Evolutionary conservation across 2,329 filamentous ascomycete species (phyloP), one percentile per base, ranked within the genome.

Genomic region (Aphanocladium album): DNA sequence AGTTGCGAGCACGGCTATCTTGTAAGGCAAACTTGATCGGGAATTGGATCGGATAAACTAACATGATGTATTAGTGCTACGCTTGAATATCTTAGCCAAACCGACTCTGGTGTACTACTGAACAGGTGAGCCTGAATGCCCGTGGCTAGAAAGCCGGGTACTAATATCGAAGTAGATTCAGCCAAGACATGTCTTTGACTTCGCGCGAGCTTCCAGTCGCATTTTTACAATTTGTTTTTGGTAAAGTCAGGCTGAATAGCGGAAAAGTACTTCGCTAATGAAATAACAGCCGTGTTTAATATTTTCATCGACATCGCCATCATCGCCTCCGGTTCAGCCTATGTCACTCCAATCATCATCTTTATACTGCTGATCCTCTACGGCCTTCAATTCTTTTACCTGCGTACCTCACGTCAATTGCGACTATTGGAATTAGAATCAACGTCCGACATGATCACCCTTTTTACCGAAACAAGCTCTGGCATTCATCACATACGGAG

Each of bases 351-450:
- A 11, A 39, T 39, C 9, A 39, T 39, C 9, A 4, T 39, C 16
- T 4, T 39, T 11, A 39, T 39, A 14, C 11, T 39, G 3, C 11
- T 17, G 4, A 8, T 39, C 7, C 41, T 68, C 3, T 67, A 62
- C 49, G 19, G 62, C 3, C 19, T 69, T 12, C 66, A 69, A 23
- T 60, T 63, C 5, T 63, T 63, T 30, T 63, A 64, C 39, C 73
- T 85, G 1, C 74, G 78, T 8, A 83, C 82, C 1, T 83, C 81
- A 0, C 76, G 82, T 0, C 83, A 84, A 63, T 70, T 85, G 2
- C 78, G 81, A 39, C 74, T 80, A 14, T 67, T 84, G 27, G 82
- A 84, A 52, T 72, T 85, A 0, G 80, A 85, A 64, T 75, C 80
- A 1, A 78, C 78, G 47, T 74, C 80, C 0, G 77, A 76, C 0